Percentiles rank a stretch among this genome's conserved stretches.
These are phyloP conservation scores for Termitomyces sp. DNA, from an alignment of 768 basidiomycete species.

Conservation along the genomic window DNA sequence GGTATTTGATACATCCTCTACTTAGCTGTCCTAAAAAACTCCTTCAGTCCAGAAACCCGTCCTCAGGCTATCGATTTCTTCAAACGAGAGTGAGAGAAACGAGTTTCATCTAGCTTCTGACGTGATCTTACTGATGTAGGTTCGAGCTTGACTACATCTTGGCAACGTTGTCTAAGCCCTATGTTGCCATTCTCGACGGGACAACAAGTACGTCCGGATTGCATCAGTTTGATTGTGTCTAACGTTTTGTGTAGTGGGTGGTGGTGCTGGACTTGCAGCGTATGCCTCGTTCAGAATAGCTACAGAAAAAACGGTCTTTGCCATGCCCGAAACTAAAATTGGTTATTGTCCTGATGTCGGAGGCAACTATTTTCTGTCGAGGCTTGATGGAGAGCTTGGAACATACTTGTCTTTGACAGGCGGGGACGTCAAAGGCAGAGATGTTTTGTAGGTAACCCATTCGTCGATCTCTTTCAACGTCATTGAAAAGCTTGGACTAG, in stretches of 20 bases:
- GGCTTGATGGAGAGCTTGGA: conserved; percentile 88
- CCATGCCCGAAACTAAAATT: conserved; percentile 97
- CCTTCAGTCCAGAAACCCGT: conserved; percentile 47
- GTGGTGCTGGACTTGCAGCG: conserved; percentile 85
- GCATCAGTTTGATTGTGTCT: not conserved
- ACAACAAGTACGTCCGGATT: conserved; percentile 68
- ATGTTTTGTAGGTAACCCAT: conserved; percentile 68
- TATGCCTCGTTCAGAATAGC: conserved; percentile 89
- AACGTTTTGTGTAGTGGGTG: conserved; percentile 66
- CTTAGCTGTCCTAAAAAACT: conserved; percentile 55
- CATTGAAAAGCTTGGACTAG: conserved; percentile 33
- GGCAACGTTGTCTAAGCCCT: conserved; percentile 77
- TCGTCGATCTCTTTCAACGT: not conserved
- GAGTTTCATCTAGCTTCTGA: conserved; percentile 14
- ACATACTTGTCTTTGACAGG: conserved; percentile 92
- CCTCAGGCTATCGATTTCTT: conserved; percentile 81
- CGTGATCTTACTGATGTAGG: conserved; percentile 31
- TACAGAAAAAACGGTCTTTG: conserved; percentile 86
- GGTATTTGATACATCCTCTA: not conserved
- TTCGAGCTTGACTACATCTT: conserved; percentile 79
- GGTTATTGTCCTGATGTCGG: conserved; percentile 94
- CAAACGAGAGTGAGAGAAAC: conserved; percentile 76
- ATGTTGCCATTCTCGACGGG: conserved; percentile 88
- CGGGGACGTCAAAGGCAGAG: conserved; percentile 67
- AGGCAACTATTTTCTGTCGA: conserved; percentile 82